These are phyloP conservation scores for Coriaria nepalensis DNA, from an alignment of 306 rosid species.

Conservation along the genomic window DNA sequence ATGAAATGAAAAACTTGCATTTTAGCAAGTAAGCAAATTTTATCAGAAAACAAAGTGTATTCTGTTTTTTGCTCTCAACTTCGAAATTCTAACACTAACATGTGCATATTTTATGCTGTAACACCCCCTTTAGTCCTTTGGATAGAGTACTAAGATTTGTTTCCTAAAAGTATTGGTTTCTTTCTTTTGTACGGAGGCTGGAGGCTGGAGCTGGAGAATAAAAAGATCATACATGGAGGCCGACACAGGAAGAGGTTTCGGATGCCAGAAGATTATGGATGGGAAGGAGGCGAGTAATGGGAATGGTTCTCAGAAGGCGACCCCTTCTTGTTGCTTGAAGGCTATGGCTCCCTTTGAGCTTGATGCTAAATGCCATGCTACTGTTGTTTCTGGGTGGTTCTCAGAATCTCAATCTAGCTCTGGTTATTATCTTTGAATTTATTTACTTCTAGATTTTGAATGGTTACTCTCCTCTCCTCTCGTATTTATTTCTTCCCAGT, in stretches of 20 bases:
- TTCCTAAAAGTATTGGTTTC: neutral
- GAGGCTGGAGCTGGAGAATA: slow-evolving; percentile 87
- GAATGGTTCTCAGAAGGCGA: slow-evolving; percentile 38
- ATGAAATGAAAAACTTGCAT: no score
- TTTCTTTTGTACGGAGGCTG: slow-evolving; percentile 43
- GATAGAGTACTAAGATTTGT: neutral
- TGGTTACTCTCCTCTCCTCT: neutral
- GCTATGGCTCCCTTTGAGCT: slow-evolving; percentile 65
- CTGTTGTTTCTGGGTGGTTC: slow-evolving; percentile 99
- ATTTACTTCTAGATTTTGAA: slow-evolving; percentile 7
- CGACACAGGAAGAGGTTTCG: slow-evolving; percentile 92
- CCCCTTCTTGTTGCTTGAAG: slow-evolving; percentile 92
- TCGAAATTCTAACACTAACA: no score
- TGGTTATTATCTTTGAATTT: slow-evolving; percentile 45
- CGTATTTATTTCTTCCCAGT: neutral
- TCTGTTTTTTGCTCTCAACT: no score
- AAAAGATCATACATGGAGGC: slow-evolving; percentile 71
- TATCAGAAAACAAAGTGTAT: no score
- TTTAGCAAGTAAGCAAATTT: no score
- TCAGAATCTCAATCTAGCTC: slow-evolving; percentile 66
- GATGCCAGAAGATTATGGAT: slow-evolving; percentile 95
- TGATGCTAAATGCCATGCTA: slow-evolving; percentile 74
- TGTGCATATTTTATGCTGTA: no score
- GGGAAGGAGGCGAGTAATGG: slow-evolving; percentile 73
- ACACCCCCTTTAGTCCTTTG: no score